Percentiles rank a stretch among this genome's conserved stretches.
Evolutionary conservation across 805 yeast species (phyloP).

Genomic region (Saccharomycopsis javanensis): DNA sequence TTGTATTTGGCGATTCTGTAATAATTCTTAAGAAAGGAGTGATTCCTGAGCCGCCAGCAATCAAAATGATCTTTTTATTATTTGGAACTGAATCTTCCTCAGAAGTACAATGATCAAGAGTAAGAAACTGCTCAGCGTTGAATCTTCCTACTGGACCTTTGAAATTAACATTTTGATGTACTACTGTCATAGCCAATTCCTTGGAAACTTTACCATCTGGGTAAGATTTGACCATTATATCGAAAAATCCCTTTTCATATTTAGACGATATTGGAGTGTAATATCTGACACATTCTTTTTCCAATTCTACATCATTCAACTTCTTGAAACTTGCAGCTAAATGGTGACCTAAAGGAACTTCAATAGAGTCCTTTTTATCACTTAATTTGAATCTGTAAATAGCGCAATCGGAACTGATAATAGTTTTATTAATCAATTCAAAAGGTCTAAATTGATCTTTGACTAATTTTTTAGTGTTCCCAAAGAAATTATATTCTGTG

Average conservation of each 20-base stretch:
- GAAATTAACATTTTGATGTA: constrained; percentile 60
- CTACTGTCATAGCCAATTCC: constrained; percentile 50
- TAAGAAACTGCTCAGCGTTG: constrained; percentile 33
- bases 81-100: constrained; percentile 37
- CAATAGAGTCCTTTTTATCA: constrained; percentile 49
- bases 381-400: constrained; percentile 60
- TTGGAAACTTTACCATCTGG: constrained; percentile 61
- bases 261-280: constrained; percentile 71
- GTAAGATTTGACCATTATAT: constrained; percentile 67
- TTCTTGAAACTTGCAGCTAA: constrained; percentile 42
- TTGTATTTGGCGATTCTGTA: constrained; percentile 58
- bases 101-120: constrained; percentile 15
- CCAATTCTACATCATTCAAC: constrained; percentile 22
- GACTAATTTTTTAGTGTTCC: constrained; percentile 37
- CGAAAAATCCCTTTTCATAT: constrained; percentile 64
- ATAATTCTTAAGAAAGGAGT: constrained; percentile 83
- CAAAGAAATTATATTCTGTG: constrained; percentile 26
- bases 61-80: constrained; percentile 53
- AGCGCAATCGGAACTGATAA: constrained; percentile 61
- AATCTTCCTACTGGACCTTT: constrained; percentile 77
- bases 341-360: constrained; percentile 69
- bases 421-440: constrained; percentile 65
- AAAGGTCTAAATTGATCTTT: constrained; percentile 49
- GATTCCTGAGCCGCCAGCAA: constrained; percentile 85
- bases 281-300: constrained; percentile 41